Evolutionary conservation across 2,329 filamentous ascomycete genomes (phyloP), one percentile per base, ranked within the genome.

Genomic region (Aulographum hederae): DNA sequence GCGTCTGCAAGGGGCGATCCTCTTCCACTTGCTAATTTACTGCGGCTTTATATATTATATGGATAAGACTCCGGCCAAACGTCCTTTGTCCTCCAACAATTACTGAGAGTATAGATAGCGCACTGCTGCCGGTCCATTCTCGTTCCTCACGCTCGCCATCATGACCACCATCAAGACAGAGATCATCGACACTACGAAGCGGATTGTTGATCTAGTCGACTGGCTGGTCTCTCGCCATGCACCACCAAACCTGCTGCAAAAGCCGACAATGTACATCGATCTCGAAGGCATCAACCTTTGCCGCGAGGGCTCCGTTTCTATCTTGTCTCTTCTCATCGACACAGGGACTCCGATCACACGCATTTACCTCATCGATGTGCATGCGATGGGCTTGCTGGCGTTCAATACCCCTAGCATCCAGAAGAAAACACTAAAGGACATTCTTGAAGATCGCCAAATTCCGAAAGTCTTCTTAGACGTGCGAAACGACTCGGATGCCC

Each of bases 351-450:
- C 38, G 4, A 26, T 5, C 11, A 20, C 21, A 33, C 30, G 20
- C 18, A 34, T 42, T 29, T 51, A 37, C 35, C 43, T 52, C 10
- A 37, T 52, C 35, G 48, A 53, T 37, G 35, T 53, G 3, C 35
- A 46, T 32, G 39, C 20, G 0, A 39, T 53, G 2, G 40, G 43
- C 13, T 20, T 20, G 18, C 25, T 32, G 26, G 44, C 46, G 3
- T 54, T 51, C 42, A 39, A 38, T 12, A 45, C 44, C 10, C 12
- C 34, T n/a, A 36, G 39, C 11, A 20, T 18, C 4, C 37, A 38
- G n/a, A 8, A n/a, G 21, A 25, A 25, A 30, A 49, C 43, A 0
- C 35, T 53, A 18, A 47, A 47, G 33, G 32, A 41, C 29, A 44
- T 52, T 20, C 43, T 53, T 2, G 21, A 54, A 35, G 32, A 37